Base-by-base conservation (phyloP, 1,284 basidiomycete species). In the Ustanciosporium gigantosporum region DNA sequence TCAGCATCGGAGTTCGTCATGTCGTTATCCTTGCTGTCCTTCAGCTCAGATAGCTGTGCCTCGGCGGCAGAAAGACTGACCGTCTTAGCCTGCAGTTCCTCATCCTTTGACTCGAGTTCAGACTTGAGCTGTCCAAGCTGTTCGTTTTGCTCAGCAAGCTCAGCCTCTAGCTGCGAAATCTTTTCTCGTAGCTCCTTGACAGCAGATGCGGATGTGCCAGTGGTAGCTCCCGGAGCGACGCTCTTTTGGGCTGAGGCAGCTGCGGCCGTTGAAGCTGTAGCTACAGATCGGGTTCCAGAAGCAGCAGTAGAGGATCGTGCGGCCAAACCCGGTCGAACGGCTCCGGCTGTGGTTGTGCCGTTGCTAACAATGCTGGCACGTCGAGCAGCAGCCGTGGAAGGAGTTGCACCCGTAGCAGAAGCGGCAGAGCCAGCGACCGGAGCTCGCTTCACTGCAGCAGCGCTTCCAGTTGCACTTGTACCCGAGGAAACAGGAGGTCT, bases 41-140 rank as follows among this genome's bases (percentile, higher is more conserved):
- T 32, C 14, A 61, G 38, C 29, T 55, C 60, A 36, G 67, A 9
- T 9, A 35, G 32, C 32, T 35, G 32, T 15, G 32, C 67, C 15
- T 68, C 65, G 36, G 60, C 65, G 4, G 51, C 59, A 16, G 51
- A 52, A n/a, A 68, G 49, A 17, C 52, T 57, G 29, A 59, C 48
- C 5, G 57, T 66, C 40, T 61, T 62, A 44, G 52, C 48, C 38
- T 66, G 62, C 17, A 68, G 58, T 43, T 64, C 60, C 23, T 50
- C 53, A 25, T 67, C 65, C 39, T 67, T 65, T 34, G 52, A 38
- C 38, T 67, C 65, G 29, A 67, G 61, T 8, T 68, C 68, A 19
- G 42, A 37, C 34, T 68, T 60, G 38, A 70, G 50, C 21, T 41
- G 41, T 25, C 58, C 39, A 25, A 70, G 23, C 42, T 68, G 60